phyloP scores from a whole-genome alignment of 768 basidiomycete genomes.

The Mycena kentingensis region DNA sequence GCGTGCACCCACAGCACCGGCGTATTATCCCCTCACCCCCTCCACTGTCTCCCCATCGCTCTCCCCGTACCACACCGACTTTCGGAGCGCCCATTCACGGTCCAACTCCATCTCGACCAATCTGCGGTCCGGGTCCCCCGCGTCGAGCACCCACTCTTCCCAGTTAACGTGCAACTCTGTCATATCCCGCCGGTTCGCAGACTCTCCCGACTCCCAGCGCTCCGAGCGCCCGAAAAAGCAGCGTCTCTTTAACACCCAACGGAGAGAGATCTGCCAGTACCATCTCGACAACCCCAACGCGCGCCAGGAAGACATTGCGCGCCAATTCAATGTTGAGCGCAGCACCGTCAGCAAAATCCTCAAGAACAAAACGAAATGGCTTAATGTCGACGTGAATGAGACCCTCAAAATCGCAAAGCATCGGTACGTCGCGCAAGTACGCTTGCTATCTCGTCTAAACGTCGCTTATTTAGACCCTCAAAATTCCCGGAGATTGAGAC shows the following conservation, averaged over 20 bases:
- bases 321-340: constrained; percentile 75
- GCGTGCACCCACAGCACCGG: too few relatives aligned
- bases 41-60: background rate
- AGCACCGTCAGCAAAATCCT: constrained; percentile 95
- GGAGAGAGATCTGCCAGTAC: constrained; percentile 73
- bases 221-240: constrained; percentile 59
- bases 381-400: constrained; percentile 63
- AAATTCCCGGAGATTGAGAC: constrained; percentile 81
- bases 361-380: constrained; percentile 82
- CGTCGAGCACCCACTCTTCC: constrained; percentile 57
- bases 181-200: constrained; percentile 33
- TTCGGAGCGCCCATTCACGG: constrained; percentile 40
- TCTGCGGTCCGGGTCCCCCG: constrained; percentile 62
- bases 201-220: constrained; percentile 30
- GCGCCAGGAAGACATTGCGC: constrained; percentile 85
- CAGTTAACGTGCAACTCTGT: constrained; percentile 58
- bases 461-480: constrained; percentile 53
- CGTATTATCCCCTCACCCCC: too few relatives aligned
- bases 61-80: background rate
- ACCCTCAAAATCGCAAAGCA: constrained; percentile 66
- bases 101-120: constrained; percentile 36
- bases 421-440: constrained; percentile 45
- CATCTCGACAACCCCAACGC: constrained; percentile 63
- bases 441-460: background rate
- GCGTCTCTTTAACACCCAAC: constrained; percentile 73